phyloP scores from a whole-genome alignment of 306 rosid species.

The Dicorynia guianensis region DNA sequence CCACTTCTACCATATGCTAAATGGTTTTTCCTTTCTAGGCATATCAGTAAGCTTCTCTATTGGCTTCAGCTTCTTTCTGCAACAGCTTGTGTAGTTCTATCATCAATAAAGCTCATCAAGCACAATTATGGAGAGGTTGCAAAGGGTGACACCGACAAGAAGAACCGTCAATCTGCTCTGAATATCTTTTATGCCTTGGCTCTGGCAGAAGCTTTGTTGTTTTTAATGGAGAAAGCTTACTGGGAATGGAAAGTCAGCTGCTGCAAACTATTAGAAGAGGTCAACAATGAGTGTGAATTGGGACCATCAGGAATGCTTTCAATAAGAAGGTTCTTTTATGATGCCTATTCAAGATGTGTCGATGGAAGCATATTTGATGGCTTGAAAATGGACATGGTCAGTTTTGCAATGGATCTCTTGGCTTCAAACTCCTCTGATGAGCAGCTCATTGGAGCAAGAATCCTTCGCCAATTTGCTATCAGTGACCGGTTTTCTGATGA shows the following conservation, averaged over 20 bases:
- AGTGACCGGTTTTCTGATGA: conserved; percentile 67
- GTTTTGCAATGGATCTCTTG: conserved; percentile 82
- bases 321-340: conserved; percentile 83
- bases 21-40: conserved; percentile 71
- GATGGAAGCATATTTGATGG: conserved; percentile 93
- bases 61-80: conserved; percentile 98
- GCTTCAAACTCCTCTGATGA: conserved; percentile 84
- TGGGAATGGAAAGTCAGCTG: conserved; percentile 83
- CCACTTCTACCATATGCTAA: conserved; percentile 79
- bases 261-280: conserved; percentile 72
- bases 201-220: conserved; percentile 86
- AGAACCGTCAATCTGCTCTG: conserved; percentile 75
- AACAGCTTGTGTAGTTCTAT: conserved; percentile 77
- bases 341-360: conserved; percentile 89
- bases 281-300: conserved; percentile 70
- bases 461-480: conserved; percentile 69
- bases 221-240: conserved; percentile 79
- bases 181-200: conserved; percentile 81
- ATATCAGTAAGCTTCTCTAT: conserved; percentile 82
- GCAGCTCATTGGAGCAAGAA: conserved; percentile 83
- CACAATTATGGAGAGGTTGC: conserved; percentile 75
- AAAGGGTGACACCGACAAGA: conserved; percentile 85
- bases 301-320: conserved; percentile 76
- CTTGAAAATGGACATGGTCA: conserved; percentile 90
- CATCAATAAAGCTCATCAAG: conserved; percentile 65